Percentiles rank a stretch among this genome's conserved stretches.
These are phyloP conservation scores for Schwanniomyces polymorphus DNA, from an alignment of 805 yeast genomes.

Conservation along the genomic window DNA sequence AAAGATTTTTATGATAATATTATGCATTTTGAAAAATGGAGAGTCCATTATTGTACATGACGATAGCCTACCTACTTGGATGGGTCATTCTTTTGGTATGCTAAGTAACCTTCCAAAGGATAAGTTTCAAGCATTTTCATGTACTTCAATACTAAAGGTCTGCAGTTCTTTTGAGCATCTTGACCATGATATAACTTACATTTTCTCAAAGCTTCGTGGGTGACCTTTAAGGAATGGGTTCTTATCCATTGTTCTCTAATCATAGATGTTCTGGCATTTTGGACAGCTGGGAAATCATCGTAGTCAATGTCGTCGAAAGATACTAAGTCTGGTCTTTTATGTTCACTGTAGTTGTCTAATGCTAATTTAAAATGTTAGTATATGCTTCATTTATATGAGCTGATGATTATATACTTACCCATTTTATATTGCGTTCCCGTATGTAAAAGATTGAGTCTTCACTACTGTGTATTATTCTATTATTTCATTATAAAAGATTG, in stretches of 20 bases:
- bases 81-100: slow-evolving; percentile 89
- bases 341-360: slow-evolving; percentile 37
- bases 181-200: slow-evolving; percentile 63
- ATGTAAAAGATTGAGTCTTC: background rate
- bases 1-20: background rate
- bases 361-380: slow-evolving; percentile 11
- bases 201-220: slow-evolving; percentile 72
- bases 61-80: slow-evolving; percentile 38
- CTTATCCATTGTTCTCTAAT: slow-evolving; percentile 80
- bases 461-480: background rate
- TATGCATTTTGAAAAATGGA: background rate
- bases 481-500: slow-evolving; percentile 4
- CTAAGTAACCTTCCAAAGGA: slow-evolving; percentile 70
- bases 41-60: background rate
- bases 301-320: slow-evolving; percentile 85
- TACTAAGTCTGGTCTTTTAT: slow-evolving; percentile 64
- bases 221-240: slow-evolving; percentile 62
- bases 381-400: slow-evolving; percentile 1
- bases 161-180: slow-evolving; percentile 68
- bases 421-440: slow-evolving; percentile 5
- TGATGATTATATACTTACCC: slow-evolving; percentile 15
- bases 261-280: slow-evolving; percentile 74
- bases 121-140: slow-evolving; percentile 73
- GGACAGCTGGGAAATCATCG: slow-evolving; percentile 59
- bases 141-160: slow-evolving; percentile 74